phyloP scores from a whole-genome alignment of 768 basidiomycete genomes.

The Pleurotus ostreatus region DNA sequence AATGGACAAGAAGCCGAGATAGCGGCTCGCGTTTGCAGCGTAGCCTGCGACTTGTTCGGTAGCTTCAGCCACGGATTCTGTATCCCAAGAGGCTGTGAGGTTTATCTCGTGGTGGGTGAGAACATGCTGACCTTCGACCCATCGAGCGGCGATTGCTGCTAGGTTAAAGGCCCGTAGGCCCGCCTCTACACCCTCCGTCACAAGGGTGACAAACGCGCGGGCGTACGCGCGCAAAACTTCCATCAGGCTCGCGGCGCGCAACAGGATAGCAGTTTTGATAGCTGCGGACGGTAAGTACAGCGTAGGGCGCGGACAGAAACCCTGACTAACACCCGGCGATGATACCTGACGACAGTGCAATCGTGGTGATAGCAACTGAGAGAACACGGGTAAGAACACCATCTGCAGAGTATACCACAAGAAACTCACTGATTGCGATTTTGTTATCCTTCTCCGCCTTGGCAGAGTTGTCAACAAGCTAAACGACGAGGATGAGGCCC shows the following conservation, averaged over 20 bases:
- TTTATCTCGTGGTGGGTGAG: neutral
- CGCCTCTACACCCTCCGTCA: neutral
- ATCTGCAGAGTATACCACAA: neutral
- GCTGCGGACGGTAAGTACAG: neutral
- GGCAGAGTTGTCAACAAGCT: neutral
- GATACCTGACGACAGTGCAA: constrained; percentile 1
- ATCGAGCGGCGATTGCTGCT: neutral
- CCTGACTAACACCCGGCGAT: neutral
- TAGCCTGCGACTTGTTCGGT: neutral
- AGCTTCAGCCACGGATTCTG: neutral
- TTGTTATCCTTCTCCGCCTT: neutral
- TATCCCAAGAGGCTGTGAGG: neutral
- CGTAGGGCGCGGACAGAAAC: neutral
- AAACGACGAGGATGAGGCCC: neutral
- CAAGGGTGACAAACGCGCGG: constrained; percentile 1
- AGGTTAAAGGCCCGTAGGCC: neutral
- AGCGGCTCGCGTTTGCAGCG: neutral
- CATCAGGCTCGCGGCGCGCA: neutral
- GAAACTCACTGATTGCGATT: neutral
- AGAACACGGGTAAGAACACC: neutral
- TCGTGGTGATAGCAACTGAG: neutral
- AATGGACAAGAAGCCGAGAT: neutral
- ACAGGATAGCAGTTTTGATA: neutral
- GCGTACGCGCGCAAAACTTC: neutral
- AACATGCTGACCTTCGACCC: neutral